These are phyloP conservation scores for Vigna trinervia DNA, from an alignment of 306 rosid species.

Conservation along the genomic window DNA sequence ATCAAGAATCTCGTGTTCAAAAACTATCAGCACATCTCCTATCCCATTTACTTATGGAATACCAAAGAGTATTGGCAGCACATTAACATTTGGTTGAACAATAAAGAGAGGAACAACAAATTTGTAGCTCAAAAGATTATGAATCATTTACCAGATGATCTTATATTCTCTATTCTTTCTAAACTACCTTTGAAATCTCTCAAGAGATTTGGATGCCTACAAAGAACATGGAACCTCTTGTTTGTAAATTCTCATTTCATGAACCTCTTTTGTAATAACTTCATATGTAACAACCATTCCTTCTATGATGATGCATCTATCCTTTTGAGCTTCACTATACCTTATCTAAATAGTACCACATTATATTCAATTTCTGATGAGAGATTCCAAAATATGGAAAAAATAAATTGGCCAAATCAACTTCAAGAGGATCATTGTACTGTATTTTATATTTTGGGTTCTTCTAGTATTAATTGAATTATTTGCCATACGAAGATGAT, in stretches of 20 bases:
- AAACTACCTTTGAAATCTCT: too few species aligned
- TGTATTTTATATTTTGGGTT: too few species aligned
- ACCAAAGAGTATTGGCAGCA: too few species aligned
- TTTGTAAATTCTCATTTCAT: not conserved
- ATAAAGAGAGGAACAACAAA: too few species aligned
- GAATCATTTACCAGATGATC: not conserved
- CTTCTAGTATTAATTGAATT: not conserved
- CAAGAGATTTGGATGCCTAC: not conserved
- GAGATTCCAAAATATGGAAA: not conserved
- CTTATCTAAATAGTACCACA: too few species aligned
- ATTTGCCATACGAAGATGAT: not conserved
- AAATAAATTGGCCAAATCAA: not conserved
- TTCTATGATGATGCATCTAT: not conserved
- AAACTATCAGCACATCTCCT: too few species aligned
- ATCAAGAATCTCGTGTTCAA: too few species aligned
- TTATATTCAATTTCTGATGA: not conserved
- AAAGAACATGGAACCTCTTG: not conserved
- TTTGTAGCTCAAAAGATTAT: too few species aligned
- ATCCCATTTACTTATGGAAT: too few species aligned
- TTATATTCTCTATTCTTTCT: too few species aligned
- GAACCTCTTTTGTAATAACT: not conserved
- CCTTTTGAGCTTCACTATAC: not conserved
- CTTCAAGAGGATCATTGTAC: too few species aligned
- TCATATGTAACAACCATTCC: not conserved
- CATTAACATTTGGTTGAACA: too few species aligned